A percentile compares a stretch with the other conserved stretches of the same genome.
Conservation (phyloP, 1,284 basidiomycete species). For the Boletus sp. region DNA sequence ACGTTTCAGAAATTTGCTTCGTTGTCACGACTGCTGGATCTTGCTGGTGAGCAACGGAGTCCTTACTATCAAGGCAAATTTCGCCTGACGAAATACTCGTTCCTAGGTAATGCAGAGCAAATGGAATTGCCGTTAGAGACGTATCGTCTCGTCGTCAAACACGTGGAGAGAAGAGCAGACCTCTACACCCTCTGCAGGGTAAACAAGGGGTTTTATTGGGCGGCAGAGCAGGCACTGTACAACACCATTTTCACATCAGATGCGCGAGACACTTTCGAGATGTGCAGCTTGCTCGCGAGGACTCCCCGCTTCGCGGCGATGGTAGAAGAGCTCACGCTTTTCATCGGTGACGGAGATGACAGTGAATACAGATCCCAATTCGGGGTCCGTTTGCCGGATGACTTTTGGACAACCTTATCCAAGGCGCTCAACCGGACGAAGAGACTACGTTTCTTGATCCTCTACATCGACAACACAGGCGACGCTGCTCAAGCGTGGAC, state of each 20-base stretch:
- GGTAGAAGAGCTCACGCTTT: constrained; percentile 53
- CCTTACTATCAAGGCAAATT: not conserved
- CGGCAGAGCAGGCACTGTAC: constrained; percentile 56
- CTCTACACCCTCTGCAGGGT: constrained; percentile 53
- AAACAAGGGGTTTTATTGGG: constrained; percentile 48
- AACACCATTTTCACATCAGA: constrained; percentile 50
- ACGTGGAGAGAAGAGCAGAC: constrained; percentile 48
- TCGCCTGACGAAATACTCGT: not conserved
- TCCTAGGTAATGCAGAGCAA: constrained; percentile 20
- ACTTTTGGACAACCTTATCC: constrained; percentile 50
- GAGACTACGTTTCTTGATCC: constrained; percentile 48
- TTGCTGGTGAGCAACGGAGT: constrained; percentile 12
- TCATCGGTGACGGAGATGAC: constrained; percentile 24
- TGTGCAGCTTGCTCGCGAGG: constrained; percentile 46
- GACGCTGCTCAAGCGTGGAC: constrained; percentile 50
- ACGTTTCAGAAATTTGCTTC: not conserved
- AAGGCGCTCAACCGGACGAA: constrained; percentile 43
- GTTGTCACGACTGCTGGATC: not conserved
- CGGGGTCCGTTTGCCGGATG: constrained; percentile 28
- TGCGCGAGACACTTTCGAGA: constrained; percentile 34
- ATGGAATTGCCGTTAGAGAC: constrained; percentile 59
- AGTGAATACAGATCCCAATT: not conserved
- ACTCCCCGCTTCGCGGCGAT: constrained; percentile 45
- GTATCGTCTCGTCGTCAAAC: constrained; percentile 50
- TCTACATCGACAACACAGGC: constrained; percentile 36